Base-by-base conservation (phyloP, 768 basidiomycete genomes). In the Arthromyces matolae region DNA sequence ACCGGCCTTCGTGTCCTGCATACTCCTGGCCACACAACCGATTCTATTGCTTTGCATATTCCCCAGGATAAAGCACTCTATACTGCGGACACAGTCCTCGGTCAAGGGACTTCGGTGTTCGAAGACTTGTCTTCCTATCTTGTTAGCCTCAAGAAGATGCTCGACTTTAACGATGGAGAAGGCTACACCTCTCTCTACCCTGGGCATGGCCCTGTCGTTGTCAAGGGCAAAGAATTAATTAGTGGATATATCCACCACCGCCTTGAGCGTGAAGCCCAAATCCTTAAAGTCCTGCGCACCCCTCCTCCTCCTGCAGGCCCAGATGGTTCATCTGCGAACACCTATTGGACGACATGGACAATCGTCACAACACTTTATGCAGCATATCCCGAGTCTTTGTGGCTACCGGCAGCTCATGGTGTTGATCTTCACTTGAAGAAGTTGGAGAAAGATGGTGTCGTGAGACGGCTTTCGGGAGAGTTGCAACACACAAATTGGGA, bases 61-160 rank as follows among this genome's bases (percentile, higher is more conserved):
- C 72, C 79, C 0, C 76, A 77, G 36, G 90, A 94, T 57, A 68
- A 71, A 20, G 84, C 82, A 0, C 75, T 97, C 13, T 93, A 94
- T 70, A 94, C 92, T 0, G 90, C 87, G 0, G 95, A 98, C 67
- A 90, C 84, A 4, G 80, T 97, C 6, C 78, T 98, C 24, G 95
- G 95, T 0, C 83, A 93, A 53, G 93, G 93, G 7, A 91, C 92
- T 0, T 77, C 93, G 3, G 82, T 94, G 4, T 96, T 97, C 62
- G 86, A 89, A 55, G 87, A 95, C 57, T 79, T 97, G 12, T 69
- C 74, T 0, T 58, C 76, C 4, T 96, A 93, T 58, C 64, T 94
- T 18, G 51, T 68, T 4, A 84, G 82, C 49, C 75, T 95, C 35
- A 72, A 71, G 34, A 74, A 65, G 53, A 76, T 91, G 67, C 68